Evolutionary conservation across 257 asterid genomes (phyloP).

Genomic region (Oldenlandia corymbosa): DNA sequence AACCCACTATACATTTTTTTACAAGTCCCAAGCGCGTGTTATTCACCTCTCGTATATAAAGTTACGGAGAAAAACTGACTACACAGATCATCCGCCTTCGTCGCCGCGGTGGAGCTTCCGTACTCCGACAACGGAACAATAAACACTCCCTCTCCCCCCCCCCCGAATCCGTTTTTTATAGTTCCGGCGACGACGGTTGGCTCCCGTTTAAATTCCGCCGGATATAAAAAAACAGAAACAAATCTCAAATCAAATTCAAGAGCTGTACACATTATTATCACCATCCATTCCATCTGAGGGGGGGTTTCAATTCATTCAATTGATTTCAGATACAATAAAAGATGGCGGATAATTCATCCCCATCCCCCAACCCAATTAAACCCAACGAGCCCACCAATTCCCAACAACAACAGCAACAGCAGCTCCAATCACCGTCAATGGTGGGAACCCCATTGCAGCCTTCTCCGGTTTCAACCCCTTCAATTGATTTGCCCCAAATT

Average conservation of each 20-base stretch:
- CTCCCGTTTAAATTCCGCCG: too few relatives aligned
- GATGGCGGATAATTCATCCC: slow-evolving; percentile 62
- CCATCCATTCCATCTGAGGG: too few relatives aligned
- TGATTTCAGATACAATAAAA: too few relatives aligned
- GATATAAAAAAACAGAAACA: not conserved
- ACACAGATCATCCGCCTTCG: not conserved
- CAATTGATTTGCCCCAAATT: slow-evolving; percentile 24
- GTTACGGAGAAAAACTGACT: not conserved
- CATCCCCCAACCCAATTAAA: slow-evolving; percentile 56
- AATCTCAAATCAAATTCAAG: not conserved
- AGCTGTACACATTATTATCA: not conserved
- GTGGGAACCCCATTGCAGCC: slow-evolving; percentile 11
- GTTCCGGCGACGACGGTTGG: too few relatives aligned
- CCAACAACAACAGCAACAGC: slow-evolving; percentile 22
- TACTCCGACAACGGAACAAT: slow-evolving; percentile 8
- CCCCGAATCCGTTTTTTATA: too few relatives aligned
- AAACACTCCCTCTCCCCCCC: too few relatives aligned
- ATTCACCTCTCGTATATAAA: not conserved
- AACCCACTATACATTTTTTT: not conserved
- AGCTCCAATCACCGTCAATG: slow-evolving; percentile 35
- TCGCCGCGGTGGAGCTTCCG: slow-evolving; percentile 11
- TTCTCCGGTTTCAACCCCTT: slow-evolving; percentile 32
- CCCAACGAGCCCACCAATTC: slow-evolving; percentile 50
- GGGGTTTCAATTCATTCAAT: too few relatives aligned
- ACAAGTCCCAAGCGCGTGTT: slow-evolving; percentile 1